Conservation (phyloP, 2,329 filamentous ascomycete genomes). For the Mycocentrospora acerina region DNA sequence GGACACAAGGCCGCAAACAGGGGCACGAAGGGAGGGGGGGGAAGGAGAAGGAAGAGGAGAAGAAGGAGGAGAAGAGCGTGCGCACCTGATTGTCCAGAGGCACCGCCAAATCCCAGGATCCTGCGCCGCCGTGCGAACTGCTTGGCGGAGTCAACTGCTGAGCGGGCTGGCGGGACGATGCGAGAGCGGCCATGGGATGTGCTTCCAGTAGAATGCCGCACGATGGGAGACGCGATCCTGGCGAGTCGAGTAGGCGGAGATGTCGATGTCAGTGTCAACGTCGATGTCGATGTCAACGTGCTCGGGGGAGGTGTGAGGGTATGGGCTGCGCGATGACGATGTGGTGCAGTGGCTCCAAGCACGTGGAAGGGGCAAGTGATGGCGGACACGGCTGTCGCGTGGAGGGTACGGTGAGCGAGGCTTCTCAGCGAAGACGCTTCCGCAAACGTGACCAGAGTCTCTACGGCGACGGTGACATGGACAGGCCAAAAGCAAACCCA, state of each 20-base stretch:
- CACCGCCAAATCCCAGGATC: conserved; percentile 43
- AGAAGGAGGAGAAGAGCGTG: conserved; percentile 10
- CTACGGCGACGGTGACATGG: conserved; percentile 16
- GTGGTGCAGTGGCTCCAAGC: conserved; percentile 4
- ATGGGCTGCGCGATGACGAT: conserved; percentile 9
- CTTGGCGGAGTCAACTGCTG: conserved; percentile 44
- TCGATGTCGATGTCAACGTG: too few species aligned
- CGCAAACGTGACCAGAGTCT: conserved; percentile 9
- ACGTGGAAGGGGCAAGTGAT: conserved; percentile 9
- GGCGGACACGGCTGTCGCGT: conserved; percentile 1
- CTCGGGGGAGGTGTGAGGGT: conserved; percentile 7
- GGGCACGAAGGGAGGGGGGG: background rate
- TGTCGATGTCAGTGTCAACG: conserved; percentile 7
- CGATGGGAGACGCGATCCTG: conserved; percentile 10
- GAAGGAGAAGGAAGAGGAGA: conserved; percentile 3
- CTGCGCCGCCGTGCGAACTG: conserved; percentile 42
- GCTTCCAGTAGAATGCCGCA: conserved; percentile 7
- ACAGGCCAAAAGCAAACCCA: conserved; percentile 9
- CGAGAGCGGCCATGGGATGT: conserved; percentile 35
- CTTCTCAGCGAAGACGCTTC: conserved; percentile 4
- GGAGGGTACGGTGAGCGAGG: conserved; percentile 5
- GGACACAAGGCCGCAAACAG: conserved; percentile 5
- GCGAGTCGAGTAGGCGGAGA: conserved; percentile 3
- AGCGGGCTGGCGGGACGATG: conserved; percentile 32
- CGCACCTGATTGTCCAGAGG: conserved; percentile 40